Evolutionary conservation across 2,329 filamentous ascomycete genomes (phyloP), one percentile per base, ranked within the genome.

Genomic region (Pezicula carpinea): DNA sequence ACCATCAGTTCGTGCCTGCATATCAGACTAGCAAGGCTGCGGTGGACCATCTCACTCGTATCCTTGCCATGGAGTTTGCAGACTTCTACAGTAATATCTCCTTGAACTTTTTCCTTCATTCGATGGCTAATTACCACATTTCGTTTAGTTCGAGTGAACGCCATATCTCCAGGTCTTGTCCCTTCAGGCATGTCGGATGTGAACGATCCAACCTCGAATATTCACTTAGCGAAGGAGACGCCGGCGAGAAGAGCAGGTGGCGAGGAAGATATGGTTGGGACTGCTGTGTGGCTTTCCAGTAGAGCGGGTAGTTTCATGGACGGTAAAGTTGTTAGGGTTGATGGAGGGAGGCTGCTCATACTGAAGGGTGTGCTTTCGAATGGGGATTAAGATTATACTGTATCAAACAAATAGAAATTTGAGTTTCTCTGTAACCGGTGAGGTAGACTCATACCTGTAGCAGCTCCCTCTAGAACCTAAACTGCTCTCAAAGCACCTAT

Each of bases 91-190:
- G 33, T 26, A 26, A 26, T 6, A 26, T 26, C 6, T 8, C 23
- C 11, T 26, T 26, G 7, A 3, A 26, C 6, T 26, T 10, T 26
- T 2, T 26, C n/a, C 23, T 26, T 26, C 7, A 8, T 26, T 8
- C 3, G 2, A 5, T 26, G 23, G 23, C 23, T 26, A 6, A 26
- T 26, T 26, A 5, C 2, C 11, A 8, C 11, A 3, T 26, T 26
- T 10, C 4, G 11, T 26, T 26, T 39, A 47, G 45, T 47, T 14
- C 29, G 46, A 18, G 46, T 48, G 10, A 48, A 48, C 26, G 41
- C 46, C 8, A 48, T 48, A 15, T 45, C 46, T 19, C 46, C 41
- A n/a, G 46, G 41, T 14, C 14, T 48, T 23, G 34, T 48, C 7
- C 46, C 46, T 5, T 48, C 46, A 14, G 46, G 41, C 7, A 48